Evolutionary conservation across 768 basidiomycete species (phyloP).

Genomic region (Sistotremastrum niveocremeum): DNA sequence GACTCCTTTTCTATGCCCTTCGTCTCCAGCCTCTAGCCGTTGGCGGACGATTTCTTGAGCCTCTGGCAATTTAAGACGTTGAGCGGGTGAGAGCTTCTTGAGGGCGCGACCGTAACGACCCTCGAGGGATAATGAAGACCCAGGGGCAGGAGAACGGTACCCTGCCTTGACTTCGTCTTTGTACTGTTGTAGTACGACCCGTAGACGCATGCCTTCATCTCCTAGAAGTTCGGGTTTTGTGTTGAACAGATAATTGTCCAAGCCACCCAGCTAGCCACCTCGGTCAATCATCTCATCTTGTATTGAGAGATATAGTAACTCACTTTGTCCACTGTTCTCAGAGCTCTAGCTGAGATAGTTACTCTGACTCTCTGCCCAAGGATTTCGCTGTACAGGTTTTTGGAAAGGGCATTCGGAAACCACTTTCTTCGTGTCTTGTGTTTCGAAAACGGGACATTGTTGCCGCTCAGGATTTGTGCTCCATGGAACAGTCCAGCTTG

Average conservation of each 20-base stretch:
- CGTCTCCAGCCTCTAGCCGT: too few relatives aligned
- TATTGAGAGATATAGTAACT: slow-evolving; percentile 13
- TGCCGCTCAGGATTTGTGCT: slow-evolving; percentile 65
- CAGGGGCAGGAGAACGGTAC: too few relatives aligned
- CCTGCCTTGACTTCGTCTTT: too few relatives aligned
- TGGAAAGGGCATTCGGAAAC: slow-evolving; percentile 78
- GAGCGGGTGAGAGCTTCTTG: too few relatives aligned
- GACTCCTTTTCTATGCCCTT: too few relatives aligned
- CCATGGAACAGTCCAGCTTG: slow-evolving; percentile 77
- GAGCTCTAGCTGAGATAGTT: slow-evolving; percentile 61
- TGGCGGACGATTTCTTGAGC: too few relatives aligned
- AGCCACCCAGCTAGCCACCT: slow-evolving; percentile 41
- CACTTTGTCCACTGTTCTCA: slow-evolving; percentile 79
- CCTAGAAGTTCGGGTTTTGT: slow-evolving; percentile 27
- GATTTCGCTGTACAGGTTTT: slow-evolving; percentile 55
- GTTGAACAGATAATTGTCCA: slow-evolving; percentile 54
- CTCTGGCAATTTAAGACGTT: too few relatives aligned
- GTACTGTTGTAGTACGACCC: slow-evolving; percentile 9
- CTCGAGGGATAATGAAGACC: too few relatives aligned
- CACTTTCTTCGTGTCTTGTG: slow-evolving; percentile 79
- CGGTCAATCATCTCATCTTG: slow-evolving; percentile 14
- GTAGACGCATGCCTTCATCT: slow-evolving; percentile 31
- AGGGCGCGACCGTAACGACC: too few relatives aligned
- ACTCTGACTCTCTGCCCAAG: slow-evolving; percentile 44
- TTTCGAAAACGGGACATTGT: slow-evolving; percentile 82